Evolutionary conservation across 2,329 filamentous ascomycete genomes (phyloP).

Genomic region (Xenoacremonium recifei): DNA sequence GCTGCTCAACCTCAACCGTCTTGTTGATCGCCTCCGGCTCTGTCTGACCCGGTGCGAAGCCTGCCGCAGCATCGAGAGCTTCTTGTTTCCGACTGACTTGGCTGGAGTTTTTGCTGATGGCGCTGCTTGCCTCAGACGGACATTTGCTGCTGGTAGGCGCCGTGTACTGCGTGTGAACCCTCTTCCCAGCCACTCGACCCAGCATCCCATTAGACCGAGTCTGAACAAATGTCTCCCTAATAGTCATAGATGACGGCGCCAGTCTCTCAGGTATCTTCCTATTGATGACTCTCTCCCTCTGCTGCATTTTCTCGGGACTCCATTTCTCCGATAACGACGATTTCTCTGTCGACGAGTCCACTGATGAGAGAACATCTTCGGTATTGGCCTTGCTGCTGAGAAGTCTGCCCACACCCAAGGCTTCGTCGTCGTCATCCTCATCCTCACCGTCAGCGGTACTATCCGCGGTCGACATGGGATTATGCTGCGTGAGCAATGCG

Average conservation of each 20-base stretch:
- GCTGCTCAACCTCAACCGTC: neutral
- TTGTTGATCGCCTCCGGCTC: neutral
- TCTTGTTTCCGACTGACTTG: constrained; percentile 7
- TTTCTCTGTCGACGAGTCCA: constrained; percentile 1
- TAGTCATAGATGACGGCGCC: too few species aligned
- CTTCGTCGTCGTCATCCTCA: too few species aligned
- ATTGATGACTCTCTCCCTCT: constrained; percentile 9
- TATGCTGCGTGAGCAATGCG: neutral
- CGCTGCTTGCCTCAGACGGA: neutral
- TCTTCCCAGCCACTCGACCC: too few species aligned
- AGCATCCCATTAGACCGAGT: too few species aligned
- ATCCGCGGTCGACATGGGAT: neutral
- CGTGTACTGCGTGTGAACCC: too few species aligned
- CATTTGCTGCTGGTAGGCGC: too few species aligned
- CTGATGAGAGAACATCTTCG: too few species aligned
- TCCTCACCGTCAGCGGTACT: neutral
- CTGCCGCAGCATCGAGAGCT: constrained; percentile 8
- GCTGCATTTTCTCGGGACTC: constrained; percentile 15
- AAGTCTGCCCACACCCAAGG: too few species aligned
- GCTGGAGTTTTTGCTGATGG: too few species aligned
- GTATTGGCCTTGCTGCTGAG: too few species aligned
- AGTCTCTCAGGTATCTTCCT: too few species aligned
- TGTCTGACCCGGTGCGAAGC: neutral
- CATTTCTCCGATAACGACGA: constrained; percentile 15
- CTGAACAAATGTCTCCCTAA: too few species aligned